phyloP scores from a whole-genome alignment of 139 green algal species.

The Micromonas commoda region DNA sequence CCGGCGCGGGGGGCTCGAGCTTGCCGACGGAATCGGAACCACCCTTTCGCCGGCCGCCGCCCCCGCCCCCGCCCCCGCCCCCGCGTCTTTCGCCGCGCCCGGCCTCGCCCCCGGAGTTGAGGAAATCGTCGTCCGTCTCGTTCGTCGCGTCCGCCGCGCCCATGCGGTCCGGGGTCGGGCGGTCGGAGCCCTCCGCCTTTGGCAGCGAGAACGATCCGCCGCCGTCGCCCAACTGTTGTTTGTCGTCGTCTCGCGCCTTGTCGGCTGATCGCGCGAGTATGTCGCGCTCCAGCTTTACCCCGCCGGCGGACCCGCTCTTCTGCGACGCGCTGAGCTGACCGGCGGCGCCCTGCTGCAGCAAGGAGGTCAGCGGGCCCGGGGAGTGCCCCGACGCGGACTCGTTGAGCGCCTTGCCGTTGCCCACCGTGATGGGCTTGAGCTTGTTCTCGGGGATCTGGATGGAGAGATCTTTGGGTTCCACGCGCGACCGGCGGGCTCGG shows the following conservation, averaged over 20 bases:
- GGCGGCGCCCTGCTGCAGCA: neutral
- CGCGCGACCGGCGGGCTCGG: too few species aligned
- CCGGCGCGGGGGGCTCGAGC: too few species aligned
- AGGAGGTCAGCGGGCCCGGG: neutral
- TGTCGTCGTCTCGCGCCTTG: neutral
- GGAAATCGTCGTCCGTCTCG: too few species aligned
- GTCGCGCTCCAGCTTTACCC: too few species aligned
- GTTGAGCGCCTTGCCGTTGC: neutral
- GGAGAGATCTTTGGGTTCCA: neutral
- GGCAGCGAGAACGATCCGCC: neutral
- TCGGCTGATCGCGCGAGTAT: neutral
- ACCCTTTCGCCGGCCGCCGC: neutral
- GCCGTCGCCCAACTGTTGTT: neutral
- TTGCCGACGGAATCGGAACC: neutral
- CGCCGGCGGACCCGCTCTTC: too few species aligned
- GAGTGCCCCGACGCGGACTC: neutral
- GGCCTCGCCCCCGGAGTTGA: too few species aligned
- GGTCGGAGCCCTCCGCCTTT: too few species aligned
- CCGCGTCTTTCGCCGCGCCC: too few species aligned
- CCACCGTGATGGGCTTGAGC: neutral
- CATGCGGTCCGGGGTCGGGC: too few species aligned
- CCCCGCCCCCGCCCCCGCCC: too few species aligned
- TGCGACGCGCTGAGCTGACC: too few species aligned
- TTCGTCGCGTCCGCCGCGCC: too few species aligned
- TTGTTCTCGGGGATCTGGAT: constrained; percentile 10